phyloP scores from a whole-genome alignment of 2,329 filamentous ascomycete genomes.

The Celoporthe dispersa region DNA sequence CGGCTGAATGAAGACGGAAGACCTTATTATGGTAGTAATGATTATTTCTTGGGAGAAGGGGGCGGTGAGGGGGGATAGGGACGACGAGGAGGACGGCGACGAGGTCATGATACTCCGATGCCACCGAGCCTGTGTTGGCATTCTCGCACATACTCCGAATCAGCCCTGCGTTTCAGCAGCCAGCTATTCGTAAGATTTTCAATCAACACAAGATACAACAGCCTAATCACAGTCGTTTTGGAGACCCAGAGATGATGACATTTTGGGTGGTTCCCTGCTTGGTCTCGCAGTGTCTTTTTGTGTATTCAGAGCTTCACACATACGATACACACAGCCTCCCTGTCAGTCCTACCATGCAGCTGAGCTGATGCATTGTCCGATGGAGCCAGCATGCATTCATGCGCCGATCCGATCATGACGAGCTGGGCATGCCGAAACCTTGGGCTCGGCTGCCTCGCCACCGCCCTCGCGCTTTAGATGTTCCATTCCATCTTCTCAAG shows the following conservation, averaged over 20 bases:
- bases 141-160: conserved; percentile 24
- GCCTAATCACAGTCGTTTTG: conserved; percentile 12
- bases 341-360: background rate
- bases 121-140: conserved; percentile 20
- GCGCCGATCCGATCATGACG: background rate
- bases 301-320: background rate
- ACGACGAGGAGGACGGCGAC: conserved; percentile 4
- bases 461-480: conserved; percentile 1
- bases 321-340: background rate
- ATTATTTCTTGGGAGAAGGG: background rate
- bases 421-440: background rate
- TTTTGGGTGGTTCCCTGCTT: background rate
- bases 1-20: background rate
- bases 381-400: background rate
- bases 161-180: conserved; percentile 22
- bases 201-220: conserved; percentile 13
- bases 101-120: conserved; percentile 30
- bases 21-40: conserved; percentile 28
- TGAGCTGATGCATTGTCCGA: background rate
- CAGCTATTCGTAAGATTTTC: conserved; percentile 24
- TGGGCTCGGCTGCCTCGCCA: background rate
- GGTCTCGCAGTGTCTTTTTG: background rate
- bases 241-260: background rate
- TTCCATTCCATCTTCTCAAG: conserved; percentile 56
- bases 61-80: background rate